Evolutionary conservation across 2,329 filamentous ascomycete species (phyloP).

Genomic region (Plectosphaerella cucumerina): DNA sequence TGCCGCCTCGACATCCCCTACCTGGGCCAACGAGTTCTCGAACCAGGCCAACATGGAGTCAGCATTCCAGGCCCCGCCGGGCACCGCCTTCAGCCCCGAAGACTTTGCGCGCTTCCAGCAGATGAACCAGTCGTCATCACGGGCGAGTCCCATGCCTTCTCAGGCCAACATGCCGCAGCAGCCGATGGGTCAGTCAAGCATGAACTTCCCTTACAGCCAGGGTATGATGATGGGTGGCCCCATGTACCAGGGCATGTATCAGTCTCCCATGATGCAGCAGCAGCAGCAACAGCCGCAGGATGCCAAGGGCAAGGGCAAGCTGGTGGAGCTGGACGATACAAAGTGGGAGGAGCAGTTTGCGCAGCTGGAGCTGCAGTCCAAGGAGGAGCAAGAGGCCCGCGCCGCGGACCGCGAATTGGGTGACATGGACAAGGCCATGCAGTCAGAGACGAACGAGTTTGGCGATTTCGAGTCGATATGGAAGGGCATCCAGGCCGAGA

Average conservation of each 20-base stretch:
- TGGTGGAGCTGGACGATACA: conserved; percentile 89
- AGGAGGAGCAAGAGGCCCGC: conserved; percentile 44
- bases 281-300: conserved; percentile 45
- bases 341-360: conserved; percentile 98
- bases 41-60: conserved; percentile 67
- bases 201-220: conserved; percentile 27
- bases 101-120: conserved; percentile 89
- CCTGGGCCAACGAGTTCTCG: conserved; percentile 50
- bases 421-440: conserved; percentile 68
- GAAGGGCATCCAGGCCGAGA: conserved; percentile 76
- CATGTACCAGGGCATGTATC: conserved; percentile 55
- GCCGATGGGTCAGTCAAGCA: conserved; percentile 39
- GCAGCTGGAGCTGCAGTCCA: conserved; percentile 69
- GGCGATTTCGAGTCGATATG: conserved; percentile 89
- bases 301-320: conserved; percentile 79
- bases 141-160: conserved; percentile 56
- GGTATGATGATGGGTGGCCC: conserved; percentile 45
- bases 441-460: conserved; percentile 70
- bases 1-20: conserved; percentile 49
- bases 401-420: conserved; percentile 81
- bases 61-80: conserved; percentile 56
- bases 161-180: conserved; percentile 32
- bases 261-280: conserved; percentile 48
- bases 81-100: conserved; percentile 67
- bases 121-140: conserved; percentile 51